Base-by-base conservation (phyloP, 768 basidiomycete genomes). In the Mycena maculata region DNA sequence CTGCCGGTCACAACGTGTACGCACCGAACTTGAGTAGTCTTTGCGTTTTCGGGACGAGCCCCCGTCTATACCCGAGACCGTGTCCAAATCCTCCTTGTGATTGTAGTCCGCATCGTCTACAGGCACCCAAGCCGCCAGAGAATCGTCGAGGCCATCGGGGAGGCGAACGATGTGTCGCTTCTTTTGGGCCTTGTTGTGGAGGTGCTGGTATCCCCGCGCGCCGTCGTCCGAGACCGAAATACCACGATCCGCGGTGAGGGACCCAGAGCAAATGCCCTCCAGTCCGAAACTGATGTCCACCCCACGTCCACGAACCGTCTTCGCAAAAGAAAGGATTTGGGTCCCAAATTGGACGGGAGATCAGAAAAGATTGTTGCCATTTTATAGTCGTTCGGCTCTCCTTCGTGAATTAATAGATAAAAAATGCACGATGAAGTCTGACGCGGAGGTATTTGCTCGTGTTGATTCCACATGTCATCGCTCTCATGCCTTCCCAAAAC, bases 151-250 rank as follows among this genome's bases (percentile, higher is more conserved):
- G 1, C 16, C 5, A 0, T 11, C 15, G 1, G 60, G 50, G 0
- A 16, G 13, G 7, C 52, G 39, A 0, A 12, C 4, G 6, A 60
- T 11, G 3, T 50, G 50, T 1, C 50, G 50, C 30, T 54, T 62
- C 22, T 62, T 53, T 6, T 45, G 60, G 20, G n/a, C n/a, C 4
- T 53, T n/a, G 20, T 62, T 62, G 23, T 33, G 30, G 6, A 62
- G 23, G 18, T 31, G 50, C 15, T 62, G 50, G 0, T 28, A 12
- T 7, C 50, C 50, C 1, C 60, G 60, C 2, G n/a, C 15, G 10
- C 60, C 60, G 31, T 62, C 60, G 18, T 52, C n/a, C 0, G 60
- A 62, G 9, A 62, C 31, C 7, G 23, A 20, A 3, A 62, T 62
- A 4, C 39, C 49, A 2, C 60, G 60, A 15, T 62, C 50, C 3